Base-by-base conservation (phyloP, 2,329 filamentous ascomycete species). In the Helicocarpus griseus region DNA sequence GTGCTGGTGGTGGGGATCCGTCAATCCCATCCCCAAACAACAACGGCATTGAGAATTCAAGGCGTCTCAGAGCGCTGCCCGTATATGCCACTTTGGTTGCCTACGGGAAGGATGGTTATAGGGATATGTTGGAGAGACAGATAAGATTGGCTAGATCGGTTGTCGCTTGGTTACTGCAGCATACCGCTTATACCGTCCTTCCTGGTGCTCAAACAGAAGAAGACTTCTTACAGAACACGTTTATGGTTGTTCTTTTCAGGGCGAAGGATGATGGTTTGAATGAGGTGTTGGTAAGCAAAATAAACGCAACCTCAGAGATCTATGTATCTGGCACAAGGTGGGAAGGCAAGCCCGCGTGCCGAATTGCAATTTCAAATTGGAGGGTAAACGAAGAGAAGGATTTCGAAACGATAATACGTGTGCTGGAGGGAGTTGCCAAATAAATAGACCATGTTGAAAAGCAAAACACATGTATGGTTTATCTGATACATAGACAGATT, bases 291-390 rank as follows among this genome's bases (percentile, higher is more conserved):
- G 83, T 86, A 0, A 71, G 77, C 7, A 80, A 71, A 49, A 89
- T 96, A 60, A 95, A 95, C 63, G 76, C 69, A 4, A 83, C 80
- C 1, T 77, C 82, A 38, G 80, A 80, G 61, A 85, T 95, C 61
- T 95, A 90, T 62, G 85, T 95, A 4, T 89, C 86, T 54, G 87
- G 87, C 0, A 95, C 88, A 11, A 76, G 70, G 43, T 96, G 89
- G 89, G 74, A 81, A 39, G 86, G 85, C 0, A 71, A 74, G 52
- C 79, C 83, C 52, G 90, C 90, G 7, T 85, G 83, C 54, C 77
- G 91, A n/a, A 80, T 95, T 59, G 90, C 91, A 0, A 81, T 95
- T 39, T 85, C 86, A 36, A 96, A 87, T 62, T 95, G 89, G 88
- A 80, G 80, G 66, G 84, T 87, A 1, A 77, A 90, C 61, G 75